phyloP scores from a whole-genome alignment of 768 basidiomycete species.

The Hebeloma cylindrosporum region DNA sequence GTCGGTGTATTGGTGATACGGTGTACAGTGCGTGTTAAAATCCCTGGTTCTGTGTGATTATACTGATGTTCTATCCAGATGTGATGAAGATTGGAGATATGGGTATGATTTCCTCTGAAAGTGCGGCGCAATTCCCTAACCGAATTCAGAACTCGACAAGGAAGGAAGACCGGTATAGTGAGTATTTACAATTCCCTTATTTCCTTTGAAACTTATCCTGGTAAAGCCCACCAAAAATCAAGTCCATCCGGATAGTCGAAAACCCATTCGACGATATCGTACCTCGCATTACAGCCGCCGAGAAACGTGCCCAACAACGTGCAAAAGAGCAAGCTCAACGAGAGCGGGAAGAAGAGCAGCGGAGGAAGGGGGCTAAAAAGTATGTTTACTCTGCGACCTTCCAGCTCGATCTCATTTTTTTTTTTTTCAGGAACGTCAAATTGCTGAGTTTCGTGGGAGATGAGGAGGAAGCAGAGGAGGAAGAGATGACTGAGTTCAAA shows the following conservation, averaged over 20 bases:
- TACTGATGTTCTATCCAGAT: slow-evolving; percentile 46
- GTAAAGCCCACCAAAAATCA: slow-evolving; percentile 86
- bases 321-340: slow-evolving; percentile 75
- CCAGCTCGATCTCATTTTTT: not conserved
- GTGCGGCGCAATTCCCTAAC: slow-evolving; percentile 6
- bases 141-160: slow-evolving; percentile 59
- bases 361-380: slow-evolving; percentile 86
- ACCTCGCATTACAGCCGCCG: slow-evolving; percentile 93
- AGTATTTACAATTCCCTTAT: slow-evolving; percentile 25
- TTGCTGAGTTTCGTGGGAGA: slow-evolving; percentile 86
- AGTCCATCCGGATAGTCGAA: slow-evolving; percentile 78
- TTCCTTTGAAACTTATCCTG: slow-evolving; percentile 1
- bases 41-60: not conserved
- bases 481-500: slow-evolving; percentile 52
- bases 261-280: slow-evolving; percentile 96
- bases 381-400: slow-evolving; percentile 33
- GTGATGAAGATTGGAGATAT: slow-evolving; percentile 89
- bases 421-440: slow-evolving; percentile 71
- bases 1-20: slow-evolving; percentile 85
- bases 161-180: slow-evolving; percentile 82
- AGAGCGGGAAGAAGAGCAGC: slow-evolving; percentile 75
- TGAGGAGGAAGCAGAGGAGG: slow-evolving; percentile 63
- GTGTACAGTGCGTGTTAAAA: slow-evolving; percentile 67
- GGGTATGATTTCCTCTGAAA: slow-evolving; percentile 47
- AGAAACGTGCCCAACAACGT: slow-evolving; percentile 79